Percentiles rank a stretch among this genome's conserved stretches.
These are phyloP conservation scores for Arachnomyces sp. DNA, from an alignment of 2,329 filamentous ascomycete species.

Conservation along the genomic window DNA sequence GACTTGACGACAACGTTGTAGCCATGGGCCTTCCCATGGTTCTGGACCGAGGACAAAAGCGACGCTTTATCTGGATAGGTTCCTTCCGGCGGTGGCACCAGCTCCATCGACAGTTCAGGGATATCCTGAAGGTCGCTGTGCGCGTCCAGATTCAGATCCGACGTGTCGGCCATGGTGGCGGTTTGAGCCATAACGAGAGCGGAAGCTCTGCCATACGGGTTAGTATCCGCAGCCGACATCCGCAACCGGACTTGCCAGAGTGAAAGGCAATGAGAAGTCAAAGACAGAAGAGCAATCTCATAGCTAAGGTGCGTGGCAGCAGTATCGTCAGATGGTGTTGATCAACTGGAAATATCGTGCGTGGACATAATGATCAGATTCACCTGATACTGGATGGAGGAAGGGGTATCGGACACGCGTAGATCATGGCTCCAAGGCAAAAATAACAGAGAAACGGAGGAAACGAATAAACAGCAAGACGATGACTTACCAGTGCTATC, in stretches of 20 bases:
- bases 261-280: conserved; percentile 8
- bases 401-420: no score
- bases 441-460: no score
- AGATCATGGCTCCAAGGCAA: no score
- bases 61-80: conserved; percentile 37
- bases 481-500: conserved; percentile 1
- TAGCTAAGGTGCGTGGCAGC: conserved; percentile 32
- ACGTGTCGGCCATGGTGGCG: conserved; percentile 33
- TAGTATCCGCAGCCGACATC: no score
- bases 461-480: not conserved
- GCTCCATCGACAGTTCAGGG: conserved; percentile 35
- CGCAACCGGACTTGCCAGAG: not conserved
- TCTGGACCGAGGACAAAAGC: conserved; percentile 34
- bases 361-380: conserved; percentile 27
- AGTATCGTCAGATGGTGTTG: conserved; percentile 17
- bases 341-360: conserved; percentile 22
- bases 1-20: conserved; percentile 41
- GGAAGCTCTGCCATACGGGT: no score
- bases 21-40: conserved; percentile 35
- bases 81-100: conserved; percentile 36
- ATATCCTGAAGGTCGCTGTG: conserved; percentile 40
- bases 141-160: conserved; percentile 38
- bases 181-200: conserved; percentile 2
- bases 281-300: conserved; percentile 13
- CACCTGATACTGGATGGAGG: not conserved